These are phyloP conservation scores for Plasmodium cynomolgi DNA, from an alignment of 169 alveolate species.

Conservation along the genomic window DNA sequence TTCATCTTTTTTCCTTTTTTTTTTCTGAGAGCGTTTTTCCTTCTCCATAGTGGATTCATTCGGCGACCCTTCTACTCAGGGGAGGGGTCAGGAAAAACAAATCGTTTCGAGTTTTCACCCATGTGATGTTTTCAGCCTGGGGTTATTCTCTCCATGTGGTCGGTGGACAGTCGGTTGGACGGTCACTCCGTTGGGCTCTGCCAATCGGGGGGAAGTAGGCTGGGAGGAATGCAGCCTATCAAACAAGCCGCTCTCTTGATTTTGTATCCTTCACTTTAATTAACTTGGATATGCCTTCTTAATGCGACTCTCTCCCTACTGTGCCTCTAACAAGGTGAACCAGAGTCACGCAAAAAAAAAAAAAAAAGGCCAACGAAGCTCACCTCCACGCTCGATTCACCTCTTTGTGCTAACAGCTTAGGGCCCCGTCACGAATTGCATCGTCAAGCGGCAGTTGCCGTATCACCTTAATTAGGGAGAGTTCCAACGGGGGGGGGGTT, in stretches of 20 bases:
- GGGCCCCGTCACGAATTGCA: not conserved
- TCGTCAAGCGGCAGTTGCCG: not conserved
- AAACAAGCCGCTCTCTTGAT: not conserved
- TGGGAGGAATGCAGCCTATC: not conserved
- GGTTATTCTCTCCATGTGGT: too few relatives aligned
- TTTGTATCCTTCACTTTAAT: not conserved
- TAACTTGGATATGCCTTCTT: not conserved
- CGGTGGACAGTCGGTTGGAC: not conserved
- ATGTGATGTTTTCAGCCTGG: too few relatives aligned
- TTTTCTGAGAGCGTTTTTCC: not conserved
- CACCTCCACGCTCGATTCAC: not conserved
- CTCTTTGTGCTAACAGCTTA: not conserved
- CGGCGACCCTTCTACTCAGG: not conserved
- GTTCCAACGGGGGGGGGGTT: not conserved
- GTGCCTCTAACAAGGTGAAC: not conserved
- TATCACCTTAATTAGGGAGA: not conserved
- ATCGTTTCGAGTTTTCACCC: too few relatives aligned
- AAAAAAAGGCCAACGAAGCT: not conserved
- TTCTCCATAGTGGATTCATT: not conserved
- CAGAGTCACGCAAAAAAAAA: not conserved
- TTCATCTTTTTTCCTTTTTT: not conserved
- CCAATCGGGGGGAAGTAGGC: not conserved
- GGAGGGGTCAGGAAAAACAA: too few relatives aligned
- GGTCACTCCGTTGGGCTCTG: not conserved
- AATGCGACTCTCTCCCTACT: not conserved